Base-by-base conservation (phyloP, 345 rosid genomes). In the Linum trigynum region DNA sequence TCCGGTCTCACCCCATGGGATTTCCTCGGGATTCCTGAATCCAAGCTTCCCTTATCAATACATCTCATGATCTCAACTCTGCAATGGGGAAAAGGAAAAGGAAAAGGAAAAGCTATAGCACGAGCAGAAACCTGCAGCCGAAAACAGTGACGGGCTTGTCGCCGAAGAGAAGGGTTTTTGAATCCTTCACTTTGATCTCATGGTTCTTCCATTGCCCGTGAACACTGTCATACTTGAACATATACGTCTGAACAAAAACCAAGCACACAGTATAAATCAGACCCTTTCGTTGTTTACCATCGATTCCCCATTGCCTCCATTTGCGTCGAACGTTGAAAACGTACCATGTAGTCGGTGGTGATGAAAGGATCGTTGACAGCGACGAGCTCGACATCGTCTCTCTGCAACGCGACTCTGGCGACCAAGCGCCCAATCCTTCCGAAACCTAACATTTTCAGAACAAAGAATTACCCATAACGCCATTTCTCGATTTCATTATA, bases 371-470 rank as follows among this genome's bases (percentile, higher is more conserved):
- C 59, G 59, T 56, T 56, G 17, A 56, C 59, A 32, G 59, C 59
- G 15, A 56, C 59, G 59, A 56, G 59, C 59, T 56, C 59, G 16
- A 56, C 59, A 56, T 56, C 59, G 59, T 56, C 59, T 56, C 59
- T 56, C 59, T 56, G 59, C 59, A 56, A 56, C 7, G 59, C 59
- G 16, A 56, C 59, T n/a, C 59, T n/a, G 16, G 59, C 59, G 17
- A 56, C 59, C 6, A 56, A 16, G 15, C 59, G 59, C 5, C 59
- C 59, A 16, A 56, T 56, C 59, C 59, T 56, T 32, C 59, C 59
- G 59, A 56, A 56, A 15, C 59, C 59, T 56, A 32, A n/a, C 32
- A n/a, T 23, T 23, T 9, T 51, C 56, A 11, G n/a, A 55, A 56
- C 59, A 7, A 56, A 56, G 7, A 56, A 9, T 16, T 16, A 51